Evolutionary conservation across 2,329 filamentous ascomycete species (phyloP).

Genomic region (Monascus ruber): DNA sequence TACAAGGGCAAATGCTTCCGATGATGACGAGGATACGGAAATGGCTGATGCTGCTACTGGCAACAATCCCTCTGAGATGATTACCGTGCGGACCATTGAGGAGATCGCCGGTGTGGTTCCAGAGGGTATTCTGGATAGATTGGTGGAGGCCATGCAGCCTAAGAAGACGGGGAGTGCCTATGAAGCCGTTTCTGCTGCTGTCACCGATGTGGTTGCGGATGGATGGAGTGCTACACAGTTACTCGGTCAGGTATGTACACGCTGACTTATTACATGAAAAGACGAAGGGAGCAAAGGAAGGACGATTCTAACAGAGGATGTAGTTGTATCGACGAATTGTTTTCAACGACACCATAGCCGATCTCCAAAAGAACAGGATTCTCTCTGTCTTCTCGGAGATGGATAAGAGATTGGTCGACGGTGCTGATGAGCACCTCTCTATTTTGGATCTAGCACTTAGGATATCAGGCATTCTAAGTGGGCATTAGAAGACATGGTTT

Average conservation of each 20-base stretch:
- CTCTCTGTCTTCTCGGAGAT: constrained; percentile 82
- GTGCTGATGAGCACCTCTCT: constrained; percentile 86
- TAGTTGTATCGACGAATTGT: constrained; percentile 61
- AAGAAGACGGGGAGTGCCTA: constrained; percentile 55
- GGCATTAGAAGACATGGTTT: background rate
- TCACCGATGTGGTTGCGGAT: constrained; percentile 87
- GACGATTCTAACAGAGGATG: constrained; percentile 2
- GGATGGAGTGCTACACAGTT: constrained; percentile 94
- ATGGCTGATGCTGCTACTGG: constrained; percentile 49
- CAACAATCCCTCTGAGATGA: constrained; percentile 26
- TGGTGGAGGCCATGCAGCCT: constrained; percentile 68
- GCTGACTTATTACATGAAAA: background rate
- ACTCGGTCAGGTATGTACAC: constrained; percentile 55
- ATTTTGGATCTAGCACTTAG: constrained; percentile 76
- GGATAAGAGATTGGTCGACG: constrained; percentile 89
- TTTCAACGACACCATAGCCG: constrained; percentile 71
- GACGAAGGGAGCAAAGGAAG: background rate
- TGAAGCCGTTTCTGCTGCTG: constrained; percentile 60
- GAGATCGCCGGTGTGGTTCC: constrained; percentile 97
- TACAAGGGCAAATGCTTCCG: constrained; percentile 14
- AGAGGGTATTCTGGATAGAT: constrained; percentile 53
- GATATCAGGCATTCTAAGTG: constrained; percentile 59
- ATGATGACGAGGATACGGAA: constrained; percentile 47
- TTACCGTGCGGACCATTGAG: constrained; percentile 72
- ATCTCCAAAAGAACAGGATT: constrained; percentile 82